Evolutionary conservation across 345 rosid genomes (phyloP).

Genomic region (Pugionium dolabratum): DNA sequence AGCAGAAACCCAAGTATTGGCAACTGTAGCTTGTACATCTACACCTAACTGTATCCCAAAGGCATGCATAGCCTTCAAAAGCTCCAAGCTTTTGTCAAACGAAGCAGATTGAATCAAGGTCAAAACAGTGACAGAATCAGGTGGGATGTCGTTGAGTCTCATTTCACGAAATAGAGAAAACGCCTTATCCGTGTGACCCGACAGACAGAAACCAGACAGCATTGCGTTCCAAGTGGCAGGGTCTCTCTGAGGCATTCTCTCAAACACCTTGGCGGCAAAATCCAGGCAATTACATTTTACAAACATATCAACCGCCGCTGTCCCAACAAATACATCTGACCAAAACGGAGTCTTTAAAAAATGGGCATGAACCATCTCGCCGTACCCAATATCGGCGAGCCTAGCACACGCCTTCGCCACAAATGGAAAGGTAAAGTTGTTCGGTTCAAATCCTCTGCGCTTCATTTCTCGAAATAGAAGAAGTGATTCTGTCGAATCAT

Average conservation of each 20-base stretch:
- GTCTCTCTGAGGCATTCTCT: constrained; percentile 56
- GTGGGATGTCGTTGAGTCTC: constrained; percentile 45
- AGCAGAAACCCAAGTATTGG: constrained; percentile 60
- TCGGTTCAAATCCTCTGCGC: constrained; percentile 46
- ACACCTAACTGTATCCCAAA: constrained; percentile 57
- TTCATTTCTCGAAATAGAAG: constrained; percentile 53
- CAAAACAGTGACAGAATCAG: constrained; percentile 63
- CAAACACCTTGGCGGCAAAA: constrained; percentile 50
- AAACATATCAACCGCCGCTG: constrained; percentile 52
- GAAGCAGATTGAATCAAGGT: constrained; percentile 44
- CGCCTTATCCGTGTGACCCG: constrained; percentile 39
- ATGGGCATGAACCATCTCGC: constrained; percentile 50
- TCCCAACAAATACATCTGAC: constrained; percentile 51
- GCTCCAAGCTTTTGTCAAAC: constrained; percentile 19
- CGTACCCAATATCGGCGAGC: constrained; percentile 33
- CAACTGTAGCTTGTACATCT: constrained; percentile 51
- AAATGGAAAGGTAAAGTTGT: constrained; percentile 61
- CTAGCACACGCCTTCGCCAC: constrained; percentile 64
- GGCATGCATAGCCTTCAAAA: constrained; percentile 50
- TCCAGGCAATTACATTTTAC: constrained; percentile 44
- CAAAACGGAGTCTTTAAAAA: constrained; percentile 51
- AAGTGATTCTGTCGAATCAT: constrained; percentile 44
- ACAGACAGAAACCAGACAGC: constrained; percentile 53
- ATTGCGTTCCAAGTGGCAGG: constrained; percentile 63
- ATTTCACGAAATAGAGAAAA: constrained; percentile 45